Base-by-base conservation (phyloP, 2,329 filamentous ascomycete species). In the Phyllosticta capitalensis region DNA sequence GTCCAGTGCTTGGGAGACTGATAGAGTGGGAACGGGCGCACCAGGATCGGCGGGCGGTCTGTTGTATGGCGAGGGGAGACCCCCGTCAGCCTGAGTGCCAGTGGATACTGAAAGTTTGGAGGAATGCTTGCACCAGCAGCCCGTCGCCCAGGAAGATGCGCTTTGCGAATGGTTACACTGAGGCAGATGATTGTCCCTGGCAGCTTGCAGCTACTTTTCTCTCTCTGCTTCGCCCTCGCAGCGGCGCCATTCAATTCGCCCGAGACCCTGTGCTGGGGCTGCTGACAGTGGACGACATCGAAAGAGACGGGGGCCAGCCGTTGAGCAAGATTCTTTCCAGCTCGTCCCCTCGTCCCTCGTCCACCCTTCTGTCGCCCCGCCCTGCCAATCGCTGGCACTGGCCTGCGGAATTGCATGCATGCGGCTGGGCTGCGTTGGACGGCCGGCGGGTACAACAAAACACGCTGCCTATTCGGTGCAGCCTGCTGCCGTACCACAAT, bases 41-140 rank as follows among this genome's bases (percentile, higher is more conserved):
- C 52, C 22, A 55, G 58, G 58, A 60, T 60, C 58, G 53, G 55
- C 58, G 45, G 52, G 49, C 56, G 52, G 54, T 52, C 56, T 52
- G 30, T 59, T 49, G 56, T 33, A 54, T 49, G 48, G 17, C 12
- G 45, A 59, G 38, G 56, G 56, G 56, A 26, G 33, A 26, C 52
- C 56, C 58, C 52, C 45, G 58, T 55, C 49, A 55, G 58, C 58
- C 24, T 26, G 56, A 57, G 38, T 51, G 58, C 58, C n/a, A n/a
- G n/a, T n/a, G 56, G 21, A 20, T 20, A n/a, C 5, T 45, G 38
- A 45, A 45, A n/a, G 38, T 45, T 45, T 45, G 38, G 38, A 45
- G 38, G 38, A 45, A 45, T 45, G 38, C 38, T 45, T 45, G 38
- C 38, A n/a, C n/a, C n/a, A n/a, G n/a, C n/a, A 45, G 38, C 38